Base-by-base conservation (phyloP, 108 stramenopile genomes). In the Craspedostauros australis region DNA sequence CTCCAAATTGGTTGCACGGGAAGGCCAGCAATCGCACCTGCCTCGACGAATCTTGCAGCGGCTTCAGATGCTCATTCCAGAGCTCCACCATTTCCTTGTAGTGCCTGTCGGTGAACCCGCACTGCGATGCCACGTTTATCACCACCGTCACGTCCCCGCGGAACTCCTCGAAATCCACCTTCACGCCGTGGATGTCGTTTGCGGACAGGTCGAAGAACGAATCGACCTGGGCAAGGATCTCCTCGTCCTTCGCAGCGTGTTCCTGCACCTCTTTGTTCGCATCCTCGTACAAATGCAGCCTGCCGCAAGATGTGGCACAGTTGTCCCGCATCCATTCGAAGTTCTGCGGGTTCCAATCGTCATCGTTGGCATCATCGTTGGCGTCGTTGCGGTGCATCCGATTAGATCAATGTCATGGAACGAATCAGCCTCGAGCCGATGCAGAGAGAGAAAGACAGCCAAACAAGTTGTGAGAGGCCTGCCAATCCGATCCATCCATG, bases 1-100 rank as follows among this genome's bases (percentile, higher is more conserved):
- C 54, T 22, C 90, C 90, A 65, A 92, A 92, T 49, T 92, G 90
- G 55, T 92, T 86, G 68, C 90, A 92, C 1, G 90, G 90, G 63
- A 92, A 92, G 19, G 79, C 79, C 43, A 82, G 47, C 43, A 86
- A 54, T 42, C 31, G 41, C 5, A 57, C 56, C n/a, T n/a, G n/a
- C n/a, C n/a, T 20, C 16, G 14, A 43, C 11, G 14, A 43, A 43
- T 67, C 36, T 62, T 61, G 39, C 62, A 52, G 20, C 45, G 53
- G 9, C 54, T 54, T 41, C 55, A 15, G 33, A 64, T 64, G 32
- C 60, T 56, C 34, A 55, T 48, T 53, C 56, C 72, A 77, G 15
- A 92, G 50, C 38, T 73, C 15, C 0, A 80, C 74, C 27, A 92
- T 43, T 46, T 81, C 79, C 2, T 54, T 56, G 58, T 92, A 92